Base-by-base conservation (phyloP, 2,329 filamentous ascomycete genomes). In the Neophaeococcomyces mojaviensis region DNA sequence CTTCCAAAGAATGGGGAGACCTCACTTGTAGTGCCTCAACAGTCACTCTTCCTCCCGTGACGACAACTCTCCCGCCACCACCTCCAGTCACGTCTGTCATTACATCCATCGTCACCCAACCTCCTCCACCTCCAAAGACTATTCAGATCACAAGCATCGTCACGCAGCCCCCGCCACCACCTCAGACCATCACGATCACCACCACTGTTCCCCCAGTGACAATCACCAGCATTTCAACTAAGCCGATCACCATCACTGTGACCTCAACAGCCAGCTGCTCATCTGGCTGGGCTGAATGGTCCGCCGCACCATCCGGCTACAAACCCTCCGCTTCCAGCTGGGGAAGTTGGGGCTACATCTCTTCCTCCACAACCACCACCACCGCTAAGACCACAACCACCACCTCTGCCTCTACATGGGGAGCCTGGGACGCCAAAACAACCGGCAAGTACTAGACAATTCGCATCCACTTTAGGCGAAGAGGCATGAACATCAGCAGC, bases 191-290 rank as follows among this genome's bases (percentile, higher is more conserved):
- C 35, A 38, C 35, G 3, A 13, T 38, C 35, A 38, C 22, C 19
- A 19, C 35, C 3, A 38, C n/a, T 19, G 19, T 19, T 19, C 4
- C 5, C 5, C n/a, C 35, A n/a, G n/a, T n/a, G n/a, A n/a, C n/a
- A n/a, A 38, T 19, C 35, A 38, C 35, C 35, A 19, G 15, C 35
- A 32, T 8, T 32, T 22, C n/a, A n/a, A n/a, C 35, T 19, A 38
- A 38, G 35, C n/a, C 19, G 22, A 16, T 19, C 4, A 39, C 37
- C 26, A 34, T 46, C 44, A 46, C 44, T 24, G 28, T 28, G 16
- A 40, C 19, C 7, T 36, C 40, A 13, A 38, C 44, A 40, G 26
- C 41, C 44, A 46, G 36, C 20, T 46, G 36, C 24, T 33, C 33
- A 7, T 22, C 26, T 12, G 26, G 13, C 19, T 39, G 18, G n/a